Evolutionary conservation across 495 filamentous ascomycete genomes (phyloP).

Genomic region (Jackrogersella minutella): DNA sequence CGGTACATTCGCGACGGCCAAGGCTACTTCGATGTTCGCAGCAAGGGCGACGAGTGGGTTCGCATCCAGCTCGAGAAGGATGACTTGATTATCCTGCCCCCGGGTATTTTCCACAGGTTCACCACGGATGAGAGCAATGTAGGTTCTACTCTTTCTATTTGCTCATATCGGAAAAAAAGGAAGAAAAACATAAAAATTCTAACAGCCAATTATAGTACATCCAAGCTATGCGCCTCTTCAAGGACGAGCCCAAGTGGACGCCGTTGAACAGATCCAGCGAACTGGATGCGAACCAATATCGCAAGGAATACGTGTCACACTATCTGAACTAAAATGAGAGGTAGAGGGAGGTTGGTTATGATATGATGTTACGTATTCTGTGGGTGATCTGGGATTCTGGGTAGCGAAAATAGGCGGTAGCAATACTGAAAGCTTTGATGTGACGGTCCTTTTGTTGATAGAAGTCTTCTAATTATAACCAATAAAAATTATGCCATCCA

Average conservation of each 20-base stretch:
- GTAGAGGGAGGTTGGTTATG: not conserved
- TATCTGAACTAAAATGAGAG: conserved; percentile 41
- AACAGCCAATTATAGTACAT: conserved; percentile 70
- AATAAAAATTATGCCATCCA: not conserved
- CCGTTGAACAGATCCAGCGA: conserved; percentile 84
- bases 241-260: conserved; percentile 99
- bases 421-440: conserved; percentile 19
- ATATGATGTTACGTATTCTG: conserved; percentile 9
- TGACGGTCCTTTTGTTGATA: conserved; percentile 16
- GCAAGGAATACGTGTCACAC: conserved; percentile 73
- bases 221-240: conserved; percentile 95
- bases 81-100: conserved; percentile 83
- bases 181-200: not conserved
- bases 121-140: conserved; percentile 93
- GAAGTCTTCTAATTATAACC: conserved; percentile 17
- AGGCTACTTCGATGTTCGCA: conserved; percentile 94
- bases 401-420: conserved; percentile 23
- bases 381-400: not conserved
- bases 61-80: conserved; percentile 78
- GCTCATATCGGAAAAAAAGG: too few species aligned
- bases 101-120: conserved; percentile 98
- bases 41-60: conserved; percentile 78
- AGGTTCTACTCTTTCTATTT: conserved; percentile 47
- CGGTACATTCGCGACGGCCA: conserved; percentile 90
- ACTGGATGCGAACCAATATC: conserved; percentile 77